Percentiles rank a stretch among this genome's conserved stretches.
These are phyloP conservation scores for Phylloporus sp. DNA, from an alignment of 768 basidiomycete genomes.

Conservation along the genomic window DNA sequence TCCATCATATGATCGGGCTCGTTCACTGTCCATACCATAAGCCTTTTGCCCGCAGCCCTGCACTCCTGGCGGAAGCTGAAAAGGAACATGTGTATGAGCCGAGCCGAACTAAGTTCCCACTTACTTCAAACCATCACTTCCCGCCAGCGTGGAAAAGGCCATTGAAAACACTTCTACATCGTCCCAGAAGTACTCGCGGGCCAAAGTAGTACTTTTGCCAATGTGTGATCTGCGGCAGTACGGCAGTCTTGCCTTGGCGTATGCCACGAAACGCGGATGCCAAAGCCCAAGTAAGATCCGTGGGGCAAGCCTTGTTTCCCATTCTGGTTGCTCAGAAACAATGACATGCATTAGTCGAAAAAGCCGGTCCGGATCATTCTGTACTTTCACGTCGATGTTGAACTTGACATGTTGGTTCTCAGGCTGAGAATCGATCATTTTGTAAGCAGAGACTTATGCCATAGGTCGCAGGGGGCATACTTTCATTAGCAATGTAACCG, in stretches of 20 bases:
- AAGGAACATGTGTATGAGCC: slow-evolving; percentile 3
- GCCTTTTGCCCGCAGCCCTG: slow-evolving; percentile 67
- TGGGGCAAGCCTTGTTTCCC: slow-evolving; percentile 73
- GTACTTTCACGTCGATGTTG: slow-evolving; percentile 90
- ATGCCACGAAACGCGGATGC: slow-evolving; percentile 85
- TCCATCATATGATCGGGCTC: slow-evolving; percentile 85
- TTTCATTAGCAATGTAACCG: slow-evolving; percentile 72
- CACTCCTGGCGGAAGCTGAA: slow-evolving; percentile 77
- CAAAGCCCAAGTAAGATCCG: slow-evolving; percentile 79
- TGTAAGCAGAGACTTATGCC: slow-evolving; percentile 4
- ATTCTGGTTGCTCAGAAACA: slow-evolving; percentile 59
- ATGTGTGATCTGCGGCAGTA: slow-evolving; percentile 86
- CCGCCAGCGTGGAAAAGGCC: slow-evolving; percentile 65
- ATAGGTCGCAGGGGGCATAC: slow-evolving; percentile 35
- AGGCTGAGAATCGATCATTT: slow-evolving; percentile 38
- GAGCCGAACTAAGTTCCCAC: slow-evolving; percentile 5
- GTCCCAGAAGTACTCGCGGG: slow-evolving; percentile 86
- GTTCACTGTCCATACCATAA: slow-evolving; percentile 98
- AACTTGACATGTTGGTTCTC: slow-evolving; percentile 73
- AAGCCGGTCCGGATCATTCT: slow-evolving; percentile 85
- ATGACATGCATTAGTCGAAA: slow-evolving; percentile 72
- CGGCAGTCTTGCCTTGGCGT: slow-evolving; percentile 71
- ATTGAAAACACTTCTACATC: slow-evolving; percentile 86
- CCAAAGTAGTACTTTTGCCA: slow-evolving; percentile 63
- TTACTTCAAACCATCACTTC: slow-evolving; percentile 68